Evolutionary conservation across 176 grass and related monocot species (phyloP).

Genomic region (Musa schizocarpa): DNA sequence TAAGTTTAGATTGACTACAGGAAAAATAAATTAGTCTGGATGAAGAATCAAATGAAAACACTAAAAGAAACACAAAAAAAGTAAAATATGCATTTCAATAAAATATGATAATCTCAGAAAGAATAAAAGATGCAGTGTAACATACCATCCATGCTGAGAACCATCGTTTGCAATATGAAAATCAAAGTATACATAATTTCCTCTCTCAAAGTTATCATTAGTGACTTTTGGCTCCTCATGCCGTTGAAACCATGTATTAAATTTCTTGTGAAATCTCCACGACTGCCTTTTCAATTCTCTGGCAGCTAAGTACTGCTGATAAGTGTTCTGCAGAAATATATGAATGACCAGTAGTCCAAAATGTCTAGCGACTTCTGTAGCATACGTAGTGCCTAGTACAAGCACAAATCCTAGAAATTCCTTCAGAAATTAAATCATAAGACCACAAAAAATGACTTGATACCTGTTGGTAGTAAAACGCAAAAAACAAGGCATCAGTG

Average conservation of each 20-base stretch:
- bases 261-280: slow-evolving; percentile 91
- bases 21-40: background rate
- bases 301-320: slow-evolving; percentile 90
- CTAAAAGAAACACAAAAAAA: background rate
- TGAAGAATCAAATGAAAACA: background rate
- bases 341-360: background rate
- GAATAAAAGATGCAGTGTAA: background rate
- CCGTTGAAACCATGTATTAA: slow-evolving; percentile 98
- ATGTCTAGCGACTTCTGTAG: background rate
- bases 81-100: too few species aligned
- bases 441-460: background rate
- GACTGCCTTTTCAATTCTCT: slow-evolving; percentile 93
- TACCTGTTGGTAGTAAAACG: slow-evolving; percentile 97
- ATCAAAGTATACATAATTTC: slow-evolving; percentile 97
- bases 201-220: slow-evolving; percentile 83
- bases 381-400: background rate
- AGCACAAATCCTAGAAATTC: background rate
- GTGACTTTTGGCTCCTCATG: slow-evolving; percentile 97
- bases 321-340: slow-evolving; percentile 52
- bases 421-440: background rate
- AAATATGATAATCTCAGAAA: background rate
- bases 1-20: background rate
- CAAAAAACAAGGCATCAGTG: slow-evolving; percentile 92
- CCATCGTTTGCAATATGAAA: slow-evolving; percentile 69
- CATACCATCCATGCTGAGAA: slow-evolving; percentile 67